phyloP scores from a whole-genome alignment of 2,329 filamentous ascomycete species.

The Arthrinium puccinioides region DNA sequence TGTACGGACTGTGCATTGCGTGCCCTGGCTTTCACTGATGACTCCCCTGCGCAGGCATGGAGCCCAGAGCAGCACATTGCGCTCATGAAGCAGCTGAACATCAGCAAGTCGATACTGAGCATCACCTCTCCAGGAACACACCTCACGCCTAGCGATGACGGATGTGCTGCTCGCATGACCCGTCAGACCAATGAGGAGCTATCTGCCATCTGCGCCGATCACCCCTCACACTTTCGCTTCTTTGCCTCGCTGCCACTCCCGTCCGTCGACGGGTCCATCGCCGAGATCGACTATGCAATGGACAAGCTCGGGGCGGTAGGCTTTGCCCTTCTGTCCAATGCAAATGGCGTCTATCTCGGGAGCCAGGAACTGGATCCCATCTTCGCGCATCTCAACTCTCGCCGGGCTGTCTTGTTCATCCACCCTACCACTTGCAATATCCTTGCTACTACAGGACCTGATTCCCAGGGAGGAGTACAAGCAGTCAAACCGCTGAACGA shows the following conservation, averaged over 20 bases:
- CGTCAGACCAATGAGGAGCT: conserved; percentile 22
- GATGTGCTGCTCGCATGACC: conserved; percentile 18
- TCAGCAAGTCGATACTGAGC: conserved; percentile 45
- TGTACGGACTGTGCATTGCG: neutral
- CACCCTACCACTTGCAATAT: conserved; percentile 29
- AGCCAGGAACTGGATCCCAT: conserved; percentile 27
- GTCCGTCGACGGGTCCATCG: conserved; percentile 18
- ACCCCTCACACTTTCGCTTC: conserved; percentile 28
- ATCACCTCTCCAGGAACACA: conserved; percentile 46
- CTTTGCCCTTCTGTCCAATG: conserved; percentile 33
- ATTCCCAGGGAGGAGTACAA: neutral
- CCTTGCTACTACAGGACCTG: conserved; percentile 20
- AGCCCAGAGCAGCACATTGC: conserved; percentile 34
- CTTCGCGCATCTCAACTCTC: conserved; percentile 30
- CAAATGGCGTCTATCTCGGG: conserved; percentile 33
- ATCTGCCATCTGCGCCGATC: conserved; percentile 16
- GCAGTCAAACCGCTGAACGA: conserved; percentile 13
- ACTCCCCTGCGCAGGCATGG: conserved; percentile 27
- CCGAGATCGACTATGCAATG: conserved; percentile 29
- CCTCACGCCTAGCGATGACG: conserved; percentile 25
- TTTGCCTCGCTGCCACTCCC: conserved; percentile 31
- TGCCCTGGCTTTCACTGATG: neutral
- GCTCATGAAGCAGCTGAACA: conserved; percentile 41
- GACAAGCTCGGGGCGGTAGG: conserved; percentile 26
- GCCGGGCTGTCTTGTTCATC: conserved; percentile 32